A percentile compares a stretch with the other conserved stretches of the same genome.
Evolutionary conservation across 108 stramenopile genomes (phyloP).

Genomic region (Seminavis robusta): DNA sequence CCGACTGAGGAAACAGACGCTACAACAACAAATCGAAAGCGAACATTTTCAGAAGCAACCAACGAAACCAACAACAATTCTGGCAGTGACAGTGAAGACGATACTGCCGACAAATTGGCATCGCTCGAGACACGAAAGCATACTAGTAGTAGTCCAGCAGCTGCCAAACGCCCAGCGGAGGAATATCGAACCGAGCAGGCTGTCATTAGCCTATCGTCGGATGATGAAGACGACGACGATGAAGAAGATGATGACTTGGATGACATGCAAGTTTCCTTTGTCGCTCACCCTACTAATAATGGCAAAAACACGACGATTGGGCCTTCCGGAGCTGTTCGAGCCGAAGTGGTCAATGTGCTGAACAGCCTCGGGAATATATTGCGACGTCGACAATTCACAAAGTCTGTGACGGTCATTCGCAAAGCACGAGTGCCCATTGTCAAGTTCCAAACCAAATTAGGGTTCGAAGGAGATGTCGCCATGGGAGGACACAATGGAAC

Average conservation of each 20-base stretch:
- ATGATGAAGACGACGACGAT: constrained; percentile 33
- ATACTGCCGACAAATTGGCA: constrained; percentile 11
- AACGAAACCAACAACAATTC: too few relatives aligned
- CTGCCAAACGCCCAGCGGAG: too few relatives aligned
- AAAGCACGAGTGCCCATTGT: constrained; percentile 67
- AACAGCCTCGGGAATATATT: constrained; percentile 33
- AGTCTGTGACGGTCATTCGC: constrained; percentile 19
- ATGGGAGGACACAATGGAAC: constrained; percentile 79
- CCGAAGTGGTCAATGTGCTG: constrained; percentile 39
- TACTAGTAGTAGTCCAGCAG: constrained; percentile 2
- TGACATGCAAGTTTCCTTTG: constrained; percentile 42
- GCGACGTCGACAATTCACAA: constrained; percentile 25
- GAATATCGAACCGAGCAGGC: too few relatives aligned
- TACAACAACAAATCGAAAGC: too few relatives aligned
- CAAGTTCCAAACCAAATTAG: constrained; percentile 54
- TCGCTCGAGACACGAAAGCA: constrained; percentile 6
- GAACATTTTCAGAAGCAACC: too few relatives aligned
- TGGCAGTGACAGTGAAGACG: constrained; percentile 2
- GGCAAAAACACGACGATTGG: constrained; percentile 22
- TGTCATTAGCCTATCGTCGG: constrained; percentile 4
- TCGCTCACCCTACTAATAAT: background rate
- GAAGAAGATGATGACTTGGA: constrained; percentile 12
- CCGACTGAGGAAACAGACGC: constrained; percentile 3
- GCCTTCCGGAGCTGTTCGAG: constrained; percentile 45
- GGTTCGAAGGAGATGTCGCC: constrained; percentile 79